Evolutionary conservation across 1,139 yeast genomes (phyloP).

Genomic region (Ogataea hybrid): DNA sequence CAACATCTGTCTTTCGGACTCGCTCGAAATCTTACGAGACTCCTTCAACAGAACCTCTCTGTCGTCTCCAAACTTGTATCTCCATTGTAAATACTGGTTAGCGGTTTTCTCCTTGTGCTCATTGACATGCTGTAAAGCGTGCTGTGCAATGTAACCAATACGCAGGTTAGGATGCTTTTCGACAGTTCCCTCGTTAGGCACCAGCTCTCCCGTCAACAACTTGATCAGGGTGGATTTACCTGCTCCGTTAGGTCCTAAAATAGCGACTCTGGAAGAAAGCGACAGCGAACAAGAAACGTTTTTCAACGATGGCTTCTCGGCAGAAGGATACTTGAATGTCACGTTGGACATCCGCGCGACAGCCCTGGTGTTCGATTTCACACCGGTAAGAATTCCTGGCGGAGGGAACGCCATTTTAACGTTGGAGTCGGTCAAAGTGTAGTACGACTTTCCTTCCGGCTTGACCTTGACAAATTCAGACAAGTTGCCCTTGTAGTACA

Average conservation of each 20-base stretch:
- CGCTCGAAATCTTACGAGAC: slow-evolving; percentile 77
- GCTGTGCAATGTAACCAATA: slow-evolving; percentile 98
- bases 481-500: slow-evolving; percentile 93
- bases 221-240: slow-evolving; percentile 97
- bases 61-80: slow-evolving; percentile 96
- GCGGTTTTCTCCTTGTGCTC: slow-evolving; percentile 98
- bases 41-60: slow-evolving; percentile 94
- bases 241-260: slow-evolving; percentile 98
- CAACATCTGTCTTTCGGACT: slow-evolving; percentile 79
- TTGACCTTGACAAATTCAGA: slow-evolving; percentile 90
- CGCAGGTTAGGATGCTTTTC: slow-evolving; percentile 98
- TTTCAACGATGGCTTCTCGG: slow-evolving; percentile 73
- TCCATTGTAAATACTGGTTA: slow-evolving; percentile 96
- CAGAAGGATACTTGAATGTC: slow-evolving; percentile 88
- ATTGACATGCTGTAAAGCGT: slow-evolving; percentile 95
- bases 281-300: slow-evolving; percentile 87
- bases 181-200: slow-evolving; percentile 84
- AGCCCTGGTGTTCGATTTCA: slow-evolving; percentile 90
- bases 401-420: slow-evolving; percentile 99
- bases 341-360: slow-evolving; percentile 90
- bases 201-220: slow-evolving; percentile 84
- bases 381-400: slow-evolving; percentile 96
- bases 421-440: slow-evolving; percentile 89
- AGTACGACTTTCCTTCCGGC: slow-evolving; percentile 96
- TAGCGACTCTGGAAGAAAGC: slow-evolving; percentile 92